Percentiles rank a stretch among this genome's conserved stretches.
phyloP scores from a whole-genome alignment of 2,329 filamentous ascomycete species.

The Fusarium ambrosium region DNA sequence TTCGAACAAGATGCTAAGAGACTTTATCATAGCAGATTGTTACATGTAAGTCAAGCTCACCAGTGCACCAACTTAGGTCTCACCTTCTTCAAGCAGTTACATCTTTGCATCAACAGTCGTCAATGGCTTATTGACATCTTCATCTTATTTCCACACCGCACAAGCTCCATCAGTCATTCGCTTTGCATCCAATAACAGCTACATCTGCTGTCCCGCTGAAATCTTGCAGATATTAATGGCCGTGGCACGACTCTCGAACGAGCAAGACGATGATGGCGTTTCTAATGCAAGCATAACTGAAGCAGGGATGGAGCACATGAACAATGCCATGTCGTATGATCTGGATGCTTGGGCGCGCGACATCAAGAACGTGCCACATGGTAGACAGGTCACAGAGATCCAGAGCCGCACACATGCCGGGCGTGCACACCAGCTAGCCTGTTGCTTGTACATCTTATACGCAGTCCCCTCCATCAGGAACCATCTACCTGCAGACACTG shows the following conservation, averaged over 20 bases:
- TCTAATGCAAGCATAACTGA: not conserved
- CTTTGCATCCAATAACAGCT: slow-evolving; percentile 18
- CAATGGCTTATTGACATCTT: not conserved
- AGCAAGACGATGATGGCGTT: not conserved
- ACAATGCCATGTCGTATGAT: slow-evolving; percentile 11
- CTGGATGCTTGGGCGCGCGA: slow-evolving; percentile 7
- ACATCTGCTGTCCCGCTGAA: slow-evolving; percentile 19
- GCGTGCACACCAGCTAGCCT: slow-evolving; percentile 14
- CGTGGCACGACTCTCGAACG: slow-evolving; percentile 5
- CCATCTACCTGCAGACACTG: not conserved
- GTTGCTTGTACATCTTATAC: slow-evolving; percentile 20
- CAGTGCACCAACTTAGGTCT: not conserved
- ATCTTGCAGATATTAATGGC: slow-evolving; percentile 12
- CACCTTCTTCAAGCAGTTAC: slow-evolving; percentile 1
- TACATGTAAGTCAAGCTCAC: slow-evolving; percentile 6
- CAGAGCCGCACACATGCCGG: slow-evolving; percentile 16
- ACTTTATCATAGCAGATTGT: slow-evolving; percentile 20
- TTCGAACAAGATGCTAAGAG: slow-evolving; percentile 7
- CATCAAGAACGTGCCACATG: slow-evolving; percentile 8
- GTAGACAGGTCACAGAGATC: slow-evolving; percentile 15
- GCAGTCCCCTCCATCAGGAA: not conserved
- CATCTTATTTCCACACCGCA: not conserved
- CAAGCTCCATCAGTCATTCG: slow-evolving; percentile 14
- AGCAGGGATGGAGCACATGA: slow-evolving; percentile 7
- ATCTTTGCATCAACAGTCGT: slow-evolving; percentile 17